Percentiles rank a stretch among this genome's conserved stretches.
phyloP scores from a whole-genome alignment of 352 stramenopile genomes.

The Phytopythium aichiense region DNA sequence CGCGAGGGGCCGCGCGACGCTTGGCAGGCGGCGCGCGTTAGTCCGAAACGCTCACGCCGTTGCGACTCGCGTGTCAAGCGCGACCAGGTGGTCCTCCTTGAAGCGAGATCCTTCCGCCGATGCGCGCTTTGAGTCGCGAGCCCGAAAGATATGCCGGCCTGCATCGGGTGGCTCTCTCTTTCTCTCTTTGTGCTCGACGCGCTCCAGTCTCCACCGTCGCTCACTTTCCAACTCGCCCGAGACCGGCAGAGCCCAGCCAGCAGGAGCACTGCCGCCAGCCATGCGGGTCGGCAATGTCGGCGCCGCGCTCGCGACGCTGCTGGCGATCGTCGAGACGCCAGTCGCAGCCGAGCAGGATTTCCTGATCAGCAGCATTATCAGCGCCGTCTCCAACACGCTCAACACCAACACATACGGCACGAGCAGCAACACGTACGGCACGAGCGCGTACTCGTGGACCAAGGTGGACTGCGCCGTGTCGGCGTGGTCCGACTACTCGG shows the following conservation, averaged over 20 bases:
- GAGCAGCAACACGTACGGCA: neutral
- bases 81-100: neutral
- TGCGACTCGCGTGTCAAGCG: neutral
- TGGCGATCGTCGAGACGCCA: neutral
- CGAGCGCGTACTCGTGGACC: neutral
- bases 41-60: neutral
- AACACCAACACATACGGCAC: neutral
- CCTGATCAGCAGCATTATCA: neutral
- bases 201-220: neutral
- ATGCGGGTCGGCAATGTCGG: neutral
- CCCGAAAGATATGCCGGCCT: neutral
- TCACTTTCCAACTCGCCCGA: neutral
- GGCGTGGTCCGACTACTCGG: conserved; percentile 31
- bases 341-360: conserved; percentile 2
- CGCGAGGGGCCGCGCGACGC: neutral
- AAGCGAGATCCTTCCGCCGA: neutral
- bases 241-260: neutral
- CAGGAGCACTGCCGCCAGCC: neutral
- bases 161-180: neutral
- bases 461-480: conserved; percentile 9
- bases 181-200: neutral
- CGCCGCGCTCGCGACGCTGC: neutral
- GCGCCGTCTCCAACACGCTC: neutral
- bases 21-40: neutral
- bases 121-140: neutral